Percentiles rank a stretch among this genome's conserved stretches.
Evolutionary conservation across 768 basidiomycete genomes (phyloP).

Genomic region (Hypholoma sublateritium): DNA sequence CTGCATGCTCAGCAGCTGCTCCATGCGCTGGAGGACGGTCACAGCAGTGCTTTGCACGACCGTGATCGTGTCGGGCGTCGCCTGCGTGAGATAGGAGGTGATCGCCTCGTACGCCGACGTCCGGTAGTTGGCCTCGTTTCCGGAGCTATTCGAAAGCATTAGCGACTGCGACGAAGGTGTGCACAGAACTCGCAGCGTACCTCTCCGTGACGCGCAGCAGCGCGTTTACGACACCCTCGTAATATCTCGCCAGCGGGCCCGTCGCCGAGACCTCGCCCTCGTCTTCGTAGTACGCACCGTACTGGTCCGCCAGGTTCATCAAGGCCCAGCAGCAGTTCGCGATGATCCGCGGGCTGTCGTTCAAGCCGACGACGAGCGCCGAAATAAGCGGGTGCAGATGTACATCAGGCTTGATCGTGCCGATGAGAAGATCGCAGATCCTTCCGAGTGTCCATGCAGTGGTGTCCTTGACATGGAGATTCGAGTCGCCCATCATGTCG

Average conservation of each 20-base stretch:
- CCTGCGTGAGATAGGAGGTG: slow-evolving; percentile 80
- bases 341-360: slow-evolving; percentile 81
- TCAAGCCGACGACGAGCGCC: slow-evolving; percentile 79
- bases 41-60: slow-evolving; percentile 83
- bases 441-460: slow-evolving; percentile 97
- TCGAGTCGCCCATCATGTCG: slow-evolving; percentile 89
- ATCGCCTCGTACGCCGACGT: slow-evolving; percentile 97
- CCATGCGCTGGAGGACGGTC: slow-evolving; percentile 86
- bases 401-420: slow-evolving; percentile 84
- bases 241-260: slow-evolving; percentile 84
- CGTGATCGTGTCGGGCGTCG: slow-evolving; percentile 73
- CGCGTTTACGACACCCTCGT: slow-evolving; percentile 81
- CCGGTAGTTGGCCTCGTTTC: slow-evolving; percentile 90
- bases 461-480: slow-evolving; percentile 90
- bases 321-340: slow-evolving; percentile 96
- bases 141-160: slow-evolving; percentile 43
- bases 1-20: slow-evolving; percentile 76
- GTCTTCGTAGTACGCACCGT: slow-evolving; percentile 66
- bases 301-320: slow-evolving; percentile 93
- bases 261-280: slow-evolving; percentile 52
- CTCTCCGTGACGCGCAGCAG: slow-evolving; percentile 86
- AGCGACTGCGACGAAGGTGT: background rate
- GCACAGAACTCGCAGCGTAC: slow-evolving; percentile 38
- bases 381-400: slow-evolving; percentile 83
- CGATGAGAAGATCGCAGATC: slow-evolving; percentile 88